phyloP scores from a whole-genome alignment of 148 eudicot genomes.

The Limonium bicolor region DNA sequence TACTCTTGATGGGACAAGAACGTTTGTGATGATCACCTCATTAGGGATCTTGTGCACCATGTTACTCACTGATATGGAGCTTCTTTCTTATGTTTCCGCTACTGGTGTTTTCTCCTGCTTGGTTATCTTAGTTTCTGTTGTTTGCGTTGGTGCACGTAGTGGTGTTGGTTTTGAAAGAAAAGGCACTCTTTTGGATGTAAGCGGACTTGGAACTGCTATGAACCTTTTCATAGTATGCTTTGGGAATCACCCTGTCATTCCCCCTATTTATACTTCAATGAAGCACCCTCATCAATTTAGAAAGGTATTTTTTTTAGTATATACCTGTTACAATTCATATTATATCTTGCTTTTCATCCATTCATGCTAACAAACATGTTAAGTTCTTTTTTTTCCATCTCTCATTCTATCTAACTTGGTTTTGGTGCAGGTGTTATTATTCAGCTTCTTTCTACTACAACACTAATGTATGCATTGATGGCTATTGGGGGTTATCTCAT shows the following conservation, averaged over 20 bases:
- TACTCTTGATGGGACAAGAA: slow-evolving; percentile 2
- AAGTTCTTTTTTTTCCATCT: too few species aligned
- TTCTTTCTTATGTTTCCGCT: slow-evolving; percentile 16
- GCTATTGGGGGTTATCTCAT: slow-evolving; percentile 13
- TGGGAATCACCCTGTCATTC: slow-evolving; percentile 17
- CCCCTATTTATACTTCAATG: slow-evolving; percentile 16
- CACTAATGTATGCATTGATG: slow-evolving; percentile 5
- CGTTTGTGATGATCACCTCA: slow-evolving; percentile 8
- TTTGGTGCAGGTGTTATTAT: slow-evolving; percentile 10
- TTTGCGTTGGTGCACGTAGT: slow-evolving; percentile 6
- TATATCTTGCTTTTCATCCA: background rate
- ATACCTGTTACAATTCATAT: background rate
- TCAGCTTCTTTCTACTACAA: slow-evolving; percentile 11
- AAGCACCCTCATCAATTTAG: slow-evolving; percentile 7
- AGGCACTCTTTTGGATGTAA: slow-evolving; percentile 3
- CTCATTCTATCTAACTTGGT: background rate
- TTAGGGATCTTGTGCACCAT: slow-evolving; percentile 11
- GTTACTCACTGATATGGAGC: slow-evolving; percentile 10
- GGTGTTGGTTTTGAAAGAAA: slow-evolving; percentile 12
- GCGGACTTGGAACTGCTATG: slow-evolving; percentile 8
- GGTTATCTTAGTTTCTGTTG: too few species aligned
- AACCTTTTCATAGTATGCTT: slow-evolving; percentile 17
- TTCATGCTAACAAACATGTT: too few species aligned
- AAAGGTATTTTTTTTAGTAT: too few species aligned
- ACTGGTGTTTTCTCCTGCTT: slow-evolving; percentile 14